phyloP scores from a whole-genome alignment of 202 grass and related monocot species.

The Elaeis oleifera region DNA sequence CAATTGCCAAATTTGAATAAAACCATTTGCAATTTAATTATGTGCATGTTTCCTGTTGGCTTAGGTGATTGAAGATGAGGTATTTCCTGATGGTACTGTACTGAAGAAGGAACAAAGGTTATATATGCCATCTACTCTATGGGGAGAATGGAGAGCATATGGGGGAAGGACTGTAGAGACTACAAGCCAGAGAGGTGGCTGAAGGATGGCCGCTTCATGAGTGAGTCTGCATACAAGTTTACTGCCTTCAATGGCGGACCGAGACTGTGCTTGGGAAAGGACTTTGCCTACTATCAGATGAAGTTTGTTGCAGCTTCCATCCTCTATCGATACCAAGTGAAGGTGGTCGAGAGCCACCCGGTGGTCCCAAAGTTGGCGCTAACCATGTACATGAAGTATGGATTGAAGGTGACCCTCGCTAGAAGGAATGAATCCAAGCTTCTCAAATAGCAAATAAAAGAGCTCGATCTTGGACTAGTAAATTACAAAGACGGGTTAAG shows the following conservation, averaged over 20 bases:
- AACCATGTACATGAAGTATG: constrained; percentile 98
- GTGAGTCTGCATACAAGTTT: constrained; percentile 96
- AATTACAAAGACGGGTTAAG: too few species aligned
- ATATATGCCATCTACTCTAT: constrained; percentile 93
- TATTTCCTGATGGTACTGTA: constrained; percentile 88
- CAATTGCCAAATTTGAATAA: too few species aligned
- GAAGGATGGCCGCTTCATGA: constrained; percentile 66
- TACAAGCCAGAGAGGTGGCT: constrained; percentile 96
- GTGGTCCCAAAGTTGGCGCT: constrained; percentile 81
- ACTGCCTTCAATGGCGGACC: constrained; percentile 93
- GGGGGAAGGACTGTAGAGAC: constrained; percentile 79
- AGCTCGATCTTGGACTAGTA: too few species aligned
- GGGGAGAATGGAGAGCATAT: constrained; percentile 98
- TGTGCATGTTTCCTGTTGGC: neutral
- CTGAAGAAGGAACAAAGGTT: constrained; percentile 93
- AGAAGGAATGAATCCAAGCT: constrained; percentile 27
- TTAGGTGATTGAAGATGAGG: constrained; percentile 88
- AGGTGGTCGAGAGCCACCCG: constrained; percentile 56
- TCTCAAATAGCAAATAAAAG: too few species aligned
- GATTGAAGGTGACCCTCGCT: constrained; percentile 68
- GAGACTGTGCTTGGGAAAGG: constrained; percentile 88
- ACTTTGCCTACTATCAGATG: constrained; percentile 99
- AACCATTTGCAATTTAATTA: too few species aligned
- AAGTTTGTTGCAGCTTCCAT: constrained; percentile 86
- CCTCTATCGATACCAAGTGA: constrained; percentile 55